Evolutionary conservation across 192 early-diverging fungal species (phyloP).

Genomic region (Coemansia sp.): DNA sequence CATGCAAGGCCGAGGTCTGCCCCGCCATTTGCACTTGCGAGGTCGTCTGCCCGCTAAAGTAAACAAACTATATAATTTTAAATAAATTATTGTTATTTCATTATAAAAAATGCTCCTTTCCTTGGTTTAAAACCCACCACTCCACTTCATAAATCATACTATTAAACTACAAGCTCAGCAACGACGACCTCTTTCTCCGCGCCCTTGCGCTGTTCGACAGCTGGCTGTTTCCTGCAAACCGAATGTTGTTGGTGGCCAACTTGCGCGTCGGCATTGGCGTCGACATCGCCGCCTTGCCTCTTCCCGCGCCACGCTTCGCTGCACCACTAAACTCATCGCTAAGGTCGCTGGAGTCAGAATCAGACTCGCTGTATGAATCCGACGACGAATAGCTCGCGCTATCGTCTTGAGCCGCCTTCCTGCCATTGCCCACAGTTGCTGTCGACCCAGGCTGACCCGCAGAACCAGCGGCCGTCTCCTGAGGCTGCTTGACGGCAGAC

Average conservation of each 20-base stretch:
- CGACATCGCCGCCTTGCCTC: background rate
- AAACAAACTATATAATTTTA: background rate
- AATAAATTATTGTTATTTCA: no score
- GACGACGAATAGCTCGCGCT: background rate
- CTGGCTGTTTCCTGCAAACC: conserved; percentile 38
- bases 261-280: background rate
- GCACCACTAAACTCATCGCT: background rate
- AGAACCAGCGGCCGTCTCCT: no score
- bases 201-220: conserved; percentile 29
- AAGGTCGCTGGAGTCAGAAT: background rate
- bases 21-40: conserved; percentile 39
- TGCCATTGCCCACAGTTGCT: background rate
- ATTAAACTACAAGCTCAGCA: background rate
- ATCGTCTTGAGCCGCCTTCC: background rate
- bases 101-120: no score
- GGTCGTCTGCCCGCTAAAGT: conserved; percentile 30
- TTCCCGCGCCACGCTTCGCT: background rate
- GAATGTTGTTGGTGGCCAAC: conserved; percentile 13
- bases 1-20: conserved; percentile 32
- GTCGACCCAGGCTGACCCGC: background rate
- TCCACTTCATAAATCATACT: no score
- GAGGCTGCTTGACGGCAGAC: conserved; percentile 4
- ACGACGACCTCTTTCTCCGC: conserved; percentile 33
- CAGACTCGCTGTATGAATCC: background rate
- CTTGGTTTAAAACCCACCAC: no score